Conservation (phyloP, 1,139 yeast species). For the Lizanozyma gosingica region DNA sequence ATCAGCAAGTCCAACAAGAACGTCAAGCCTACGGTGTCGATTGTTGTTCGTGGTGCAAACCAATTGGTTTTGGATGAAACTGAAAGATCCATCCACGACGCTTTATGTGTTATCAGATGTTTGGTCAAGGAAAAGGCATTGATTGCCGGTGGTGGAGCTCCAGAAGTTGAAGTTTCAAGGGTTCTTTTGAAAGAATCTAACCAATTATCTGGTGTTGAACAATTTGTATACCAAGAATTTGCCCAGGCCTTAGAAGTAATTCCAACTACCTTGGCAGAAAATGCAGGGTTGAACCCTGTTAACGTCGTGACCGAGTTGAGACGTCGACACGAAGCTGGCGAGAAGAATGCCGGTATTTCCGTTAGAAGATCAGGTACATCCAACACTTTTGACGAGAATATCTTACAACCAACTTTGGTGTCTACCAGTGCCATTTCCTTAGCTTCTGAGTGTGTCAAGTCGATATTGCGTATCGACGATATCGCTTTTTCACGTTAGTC, state of each 20-base stretch:
- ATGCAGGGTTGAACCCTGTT: slow-evolving; percentile 93
- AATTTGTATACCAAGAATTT: slow-evolving; percentile 90
- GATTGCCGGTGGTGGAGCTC: slow-evolving; percentile 99
- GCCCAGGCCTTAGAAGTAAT: slow-evolving; percentile 94
- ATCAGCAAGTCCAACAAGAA: slow-evolving; percentile 38
- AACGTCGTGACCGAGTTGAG: slow-evolving; percentile 92
- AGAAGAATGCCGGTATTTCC: slow-evolving; percentile 89
- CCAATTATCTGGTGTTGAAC: slow-evolving; percentile 80
- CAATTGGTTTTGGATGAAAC: slow-evolving; percentile 85
- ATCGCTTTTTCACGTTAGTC: slow-evolving; percentile 51
- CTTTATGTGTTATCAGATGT: slow-evolving; percentile 93
- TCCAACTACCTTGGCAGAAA: slow-evolving; percentile 95
- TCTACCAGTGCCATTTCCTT: slow-evolving; percentile 88
- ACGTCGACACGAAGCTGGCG: slow-evolving; percentile 86
- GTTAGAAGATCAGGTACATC: slow-evolving; percentile 92
- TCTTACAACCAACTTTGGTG: slow-evolving; percentile 91
- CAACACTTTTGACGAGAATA: slow-evolving; percentile 88
- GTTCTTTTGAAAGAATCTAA: slow-evolving; percentile 71
- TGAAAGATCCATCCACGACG: slow-evolving; percentile 95
- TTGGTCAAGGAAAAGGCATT: slow-evolving; percentile 88
- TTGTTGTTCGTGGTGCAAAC: slow-evolving; percentile 93
- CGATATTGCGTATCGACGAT: slow-evolving; percentile 92
- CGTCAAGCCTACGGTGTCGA: slow-evolving; percentile 70
- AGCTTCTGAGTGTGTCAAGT: slow-evolving; percentile 94
- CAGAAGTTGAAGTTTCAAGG: slow-evolving; percentile 90